A percentile compares a stretch with the other conserved stretches of the same genome.
These are phyloP conservation scores for Mesembryanthemum crystallinum DNA, from an alignment of 148 eudicot species.

Conservation along the genomic window DNA sequence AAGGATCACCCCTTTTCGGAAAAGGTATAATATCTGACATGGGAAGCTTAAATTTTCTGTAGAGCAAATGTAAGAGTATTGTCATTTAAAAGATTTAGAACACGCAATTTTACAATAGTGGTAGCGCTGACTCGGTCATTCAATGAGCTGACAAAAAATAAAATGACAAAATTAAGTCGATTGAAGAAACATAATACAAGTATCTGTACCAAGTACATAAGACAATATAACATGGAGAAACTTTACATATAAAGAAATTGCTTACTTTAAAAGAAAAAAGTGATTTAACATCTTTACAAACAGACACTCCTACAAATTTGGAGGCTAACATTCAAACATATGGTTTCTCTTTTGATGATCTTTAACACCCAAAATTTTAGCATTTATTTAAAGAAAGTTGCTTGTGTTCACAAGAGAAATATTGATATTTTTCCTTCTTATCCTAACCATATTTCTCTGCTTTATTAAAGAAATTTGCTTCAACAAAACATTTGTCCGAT, in stretches of 20 bases:
- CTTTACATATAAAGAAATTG: not conserved
- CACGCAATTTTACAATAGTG: not conserved
- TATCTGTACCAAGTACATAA: not conserved
- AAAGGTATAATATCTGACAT: constrained; percentile 85
- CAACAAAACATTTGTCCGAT: not conserved
- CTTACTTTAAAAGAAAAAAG: not conserved
- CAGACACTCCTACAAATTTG: not conserved
- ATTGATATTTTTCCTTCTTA: not conserved
- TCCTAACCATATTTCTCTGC: not conserved
- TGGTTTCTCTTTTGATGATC: not conserved
- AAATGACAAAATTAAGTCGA: not conserved
- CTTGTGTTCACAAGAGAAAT: not conserved
- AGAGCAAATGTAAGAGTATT: constrained; percentile 3
- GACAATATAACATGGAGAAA: not conserved
- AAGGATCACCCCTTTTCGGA: constrained; percentile 72
- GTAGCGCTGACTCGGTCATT: constrained; percentile 3
- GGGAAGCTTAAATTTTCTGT: constrained; percentile 84
- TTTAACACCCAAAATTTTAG: not conserved
- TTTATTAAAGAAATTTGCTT: not conserved
- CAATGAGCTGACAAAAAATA: not conserved
- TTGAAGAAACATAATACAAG: not conserved
- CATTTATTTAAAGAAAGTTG: not conserved
- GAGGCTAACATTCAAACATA: not conserved
- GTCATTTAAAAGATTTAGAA: not conserved
- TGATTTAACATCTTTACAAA: not conserved